Conservation (phyloP, 2,329 filamentous ascomycete species). For the Monosporascus sp. region DNA sequence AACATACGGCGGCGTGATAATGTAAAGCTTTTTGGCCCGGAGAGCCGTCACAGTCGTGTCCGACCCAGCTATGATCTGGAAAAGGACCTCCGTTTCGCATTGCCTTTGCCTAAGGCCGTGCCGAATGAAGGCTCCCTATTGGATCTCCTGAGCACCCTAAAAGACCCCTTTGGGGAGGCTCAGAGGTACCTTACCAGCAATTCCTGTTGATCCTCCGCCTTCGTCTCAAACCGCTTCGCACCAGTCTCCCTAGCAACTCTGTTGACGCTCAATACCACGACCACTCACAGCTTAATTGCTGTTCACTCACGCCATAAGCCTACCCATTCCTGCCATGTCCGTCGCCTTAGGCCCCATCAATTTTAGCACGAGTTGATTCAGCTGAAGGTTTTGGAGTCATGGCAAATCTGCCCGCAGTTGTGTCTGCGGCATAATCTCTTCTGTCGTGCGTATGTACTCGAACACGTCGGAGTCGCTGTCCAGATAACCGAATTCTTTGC, state of each 20-base stretch:
- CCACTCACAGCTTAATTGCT: background rate
- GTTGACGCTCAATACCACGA: background rate
- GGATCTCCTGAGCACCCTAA: background rate
- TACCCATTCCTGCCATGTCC: constrained; percentile 18
- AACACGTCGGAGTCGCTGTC: constrained; percentile 18
- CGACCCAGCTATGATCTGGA: constrained; percentile 28
- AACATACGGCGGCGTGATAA: constrained; percentile 40
- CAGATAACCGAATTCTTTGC: constrained; percentile 22
- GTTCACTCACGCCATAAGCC: constrained; percentile 10
- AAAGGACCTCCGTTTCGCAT: constrained; percentile 21
- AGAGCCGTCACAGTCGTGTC: constrained; percentile 47
- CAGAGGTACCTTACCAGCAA: constrained; percentile 15
- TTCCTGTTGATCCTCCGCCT: constrained; percentile 7
- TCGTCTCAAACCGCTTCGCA: constrained; percentile 6
- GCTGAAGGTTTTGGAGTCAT: constrained; percentile 14
- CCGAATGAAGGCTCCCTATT: constrained; percentile 25
- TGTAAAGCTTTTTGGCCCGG: constrained; percentile 41
- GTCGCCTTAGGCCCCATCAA: constrained; percentile 19
- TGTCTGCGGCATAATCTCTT: constrained; percentile 6
- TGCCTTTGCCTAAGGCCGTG: constrained; percentile 22
- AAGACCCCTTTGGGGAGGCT: background rate
- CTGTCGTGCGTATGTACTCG: constrained; percentile 13
- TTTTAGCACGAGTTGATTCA: constrained; percentile 11
- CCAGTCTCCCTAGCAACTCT: constrained; percentile 13
- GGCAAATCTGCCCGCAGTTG: constrained; percentile 19